Conservation (phyloP, 495 filamentous ascomycete genomes). For the Lichenothelia convexa region DNA sequence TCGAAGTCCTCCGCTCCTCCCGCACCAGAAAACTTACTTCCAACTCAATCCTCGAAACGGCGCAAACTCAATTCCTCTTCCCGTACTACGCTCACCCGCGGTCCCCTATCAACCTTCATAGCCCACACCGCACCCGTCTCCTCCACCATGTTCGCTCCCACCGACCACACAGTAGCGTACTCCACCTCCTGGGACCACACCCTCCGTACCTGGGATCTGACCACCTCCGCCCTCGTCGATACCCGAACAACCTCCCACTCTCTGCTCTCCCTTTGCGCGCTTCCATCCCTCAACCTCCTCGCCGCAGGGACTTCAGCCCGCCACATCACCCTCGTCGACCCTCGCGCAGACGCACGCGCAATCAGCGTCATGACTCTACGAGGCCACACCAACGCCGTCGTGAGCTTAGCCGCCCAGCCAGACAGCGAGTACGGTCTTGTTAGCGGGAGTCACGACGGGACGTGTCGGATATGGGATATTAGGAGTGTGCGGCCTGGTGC, state of each 20-base stretch:
- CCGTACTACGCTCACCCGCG: conserved; percentile 49
- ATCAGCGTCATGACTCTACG: conserved; percentile 72
- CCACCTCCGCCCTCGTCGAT: conserved; percentile 53
- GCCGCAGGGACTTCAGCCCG: conserved; percentile 74
- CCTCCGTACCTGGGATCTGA: conserved; percentile 76
- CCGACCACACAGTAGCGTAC: conserved; percentile 76
- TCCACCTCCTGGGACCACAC: conserved; percentile 77
- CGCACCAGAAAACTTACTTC: conserved; percentile 45
- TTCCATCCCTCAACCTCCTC: conserved; percentile 49
- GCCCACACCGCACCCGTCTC: conserved; percentile 56
- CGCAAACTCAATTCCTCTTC: conserved; percentile 49
- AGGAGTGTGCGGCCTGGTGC: conserved; percentile 29
- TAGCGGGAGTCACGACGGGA: conserved; percentile 74
- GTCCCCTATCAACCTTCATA: conserved; percentile 53
- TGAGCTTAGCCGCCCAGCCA: conserved; percentile 48
- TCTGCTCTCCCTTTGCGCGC: conserved; percentile 52
- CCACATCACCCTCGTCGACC: conserved; percentile 79
- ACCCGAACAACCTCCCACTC: conserved; percentile 67
- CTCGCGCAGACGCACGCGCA: conserved; percentile 50
- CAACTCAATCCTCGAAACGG: conserved; percentile 44
- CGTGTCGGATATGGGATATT: conserved; percentile 83
- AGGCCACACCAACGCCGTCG: conserved; percentile 75
- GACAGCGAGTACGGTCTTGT: conserved; percentile 63
- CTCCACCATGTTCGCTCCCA: conserved; percentile 61
- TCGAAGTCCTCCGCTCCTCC: conserved; percentile 53